Percentiles rank a stretch among this genome's conserved stretches.
Conservation (phyloP, 1,284 basidiomycete genomes). For the Afroboletus lepidellus region DNA sequence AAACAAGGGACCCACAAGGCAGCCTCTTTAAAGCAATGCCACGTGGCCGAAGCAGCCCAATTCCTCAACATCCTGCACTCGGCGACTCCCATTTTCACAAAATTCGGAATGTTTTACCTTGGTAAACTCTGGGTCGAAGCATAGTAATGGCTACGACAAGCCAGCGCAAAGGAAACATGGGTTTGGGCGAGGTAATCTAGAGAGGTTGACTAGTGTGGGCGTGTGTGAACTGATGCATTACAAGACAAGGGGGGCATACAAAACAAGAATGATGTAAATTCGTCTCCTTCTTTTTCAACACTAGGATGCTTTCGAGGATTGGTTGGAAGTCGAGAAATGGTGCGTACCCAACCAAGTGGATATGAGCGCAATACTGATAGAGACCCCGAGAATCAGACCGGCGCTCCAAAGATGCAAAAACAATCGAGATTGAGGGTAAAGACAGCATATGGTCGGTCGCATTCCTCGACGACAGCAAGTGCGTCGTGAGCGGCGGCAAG, state of each 20-base stretch:
- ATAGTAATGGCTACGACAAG: too few relatives aligned
- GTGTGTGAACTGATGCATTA: background rate
- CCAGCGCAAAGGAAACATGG: too few relatives aligned
- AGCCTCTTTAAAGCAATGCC: too few relatives aligned
- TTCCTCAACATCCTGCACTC: too few relatives aligned
- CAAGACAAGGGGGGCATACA: background rate
- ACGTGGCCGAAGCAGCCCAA: too few relatives aligned
- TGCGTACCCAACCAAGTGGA: background rate
- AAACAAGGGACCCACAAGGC: too few relatives aligned
- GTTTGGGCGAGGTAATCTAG: too few relatives aligned
- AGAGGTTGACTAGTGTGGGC: background rate
- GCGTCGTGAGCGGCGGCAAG: slow-evolving; percentile 3
- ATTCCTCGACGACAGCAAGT: slow-evolving; percentile 2
- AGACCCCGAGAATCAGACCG: background rate
- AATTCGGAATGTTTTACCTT: too few relatives aligned
- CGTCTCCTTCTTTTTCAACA: background rate
- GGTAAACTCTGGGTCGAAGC: too few relatives aligned
- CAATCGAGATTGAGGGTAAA: background rate
- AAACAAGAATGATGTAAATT: background rate
- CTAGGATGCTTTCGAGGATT: background rate
- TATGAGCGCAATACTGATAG: background rate
- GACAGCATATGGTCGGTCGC: background rate
- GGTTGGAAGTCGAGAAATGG: background rate
- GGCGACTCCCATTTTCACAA: too few relatives aligned
- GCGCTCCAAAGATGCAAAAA: background rate